Conservation (phyloP, 2,329 filamentous ascomycete species). For the Aspergillus floridensis region DNA sequence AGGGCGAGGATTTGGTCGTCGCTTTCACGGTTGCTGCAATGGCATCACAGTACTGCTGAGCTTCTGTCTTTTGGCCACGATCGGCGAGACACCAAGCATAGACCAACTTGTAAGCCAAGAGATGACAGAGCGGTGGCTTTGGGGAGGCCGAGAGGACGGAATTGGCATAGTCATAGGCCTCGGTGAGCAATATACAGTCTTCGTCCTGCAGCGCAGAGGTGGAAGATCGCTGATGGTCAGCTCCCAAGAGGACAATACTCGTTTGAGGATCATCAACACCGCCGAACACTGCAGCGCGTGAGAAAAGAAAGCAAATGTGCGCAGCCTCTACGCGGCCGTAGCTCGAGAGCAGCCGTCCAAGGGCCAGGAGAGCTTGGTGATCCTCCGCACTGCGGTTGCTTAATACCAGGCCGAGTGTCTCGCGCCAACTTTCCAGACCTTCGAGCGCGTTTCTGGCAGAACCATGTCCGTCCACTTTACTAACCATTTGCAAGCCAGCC, state of each 20-base stretch:
- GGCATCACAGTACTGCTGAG: constrained; percentile 85
- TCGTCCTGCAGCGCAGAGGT: constrained; percentile 74
- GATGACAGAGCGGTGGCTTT: constrained; percentile 67
- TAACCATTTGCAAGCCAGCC: constrained; percentile 87
- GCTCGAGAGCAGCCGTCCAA: constrained; percentile 76
- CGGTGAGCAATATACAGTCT: constrained; percentile 87
- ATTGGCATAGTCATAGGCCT: constrained; percentile 88
- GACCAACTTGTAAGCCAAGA: constrained; percentile 87
- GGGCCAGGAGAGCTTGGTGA: constrained; percentile 69
- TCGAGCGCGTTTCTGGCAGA: constrained; percentile 71
- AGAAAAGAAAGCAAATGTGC: constrained; percentile 91
- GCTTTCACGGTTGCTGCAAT: constrained; percentile 73
- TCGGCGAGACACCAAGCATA: constrained; percentile 83
- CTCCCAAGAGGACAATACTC: constrained; percentile 79
- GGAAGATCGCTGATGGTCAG: constrained; percentile 70
- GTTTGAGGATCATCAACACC: constrained; percentile 78
- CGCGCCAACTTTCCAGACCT: constrained; percentile 89
- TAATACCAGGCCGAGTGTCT: constrained; percentile 80
- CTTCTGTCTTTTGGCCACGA: constrained; percentile 75
- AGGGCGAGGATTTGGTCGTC: constrained; percentile 79
- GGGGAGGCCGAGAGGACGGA: constrained; percentile 64
- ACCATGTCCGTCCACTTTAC: constrained; percentile 61
- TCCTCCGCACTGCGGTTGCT: constrained; percentile 86
- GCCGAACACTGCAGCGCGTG: constrained; percentile 69
- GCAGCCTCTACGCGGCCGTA: constrained; percentile 90